Conservation (phyloP, 352 stramenopile genomes). For the Thalassiosira mediterranea region DNA sequence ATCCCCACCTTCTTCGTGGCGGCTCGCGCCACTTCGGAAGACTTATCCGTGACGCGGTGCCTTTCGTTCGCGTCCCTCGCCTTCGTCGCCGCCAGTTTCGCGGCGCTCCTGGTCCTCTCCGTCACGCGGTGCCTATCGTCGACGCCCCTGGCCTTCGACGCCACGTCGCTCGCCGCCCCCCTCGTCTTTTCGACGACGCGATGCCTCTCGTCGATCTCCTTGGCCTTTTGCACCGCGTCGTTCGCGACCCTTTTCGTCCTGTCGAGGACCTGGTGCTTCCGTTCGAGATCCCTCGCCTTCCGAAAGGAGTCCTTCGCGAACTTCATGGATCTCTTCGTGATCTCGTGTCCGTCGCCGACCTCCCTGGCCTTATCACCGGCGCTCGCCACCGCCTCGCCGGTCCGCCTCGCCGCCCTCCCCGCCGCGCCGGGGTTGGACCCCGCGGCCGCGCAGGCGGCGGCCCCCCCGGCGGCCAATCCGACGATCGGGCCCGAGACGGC, state of each 20-base stretch:
- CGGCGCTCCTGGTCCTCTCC: constrained; percentile 38
- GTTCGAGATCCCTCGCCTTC: constrained; percentile 58
- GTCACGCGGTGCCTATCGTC: constrained; percentile 59
- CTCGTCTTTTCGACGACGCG: constrained; percentile 59
- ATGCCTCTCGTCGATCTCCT: constrained; percentile 67
- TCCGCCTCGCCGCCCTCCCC: constrained; percentile 15
- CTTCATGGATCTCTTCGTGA: constrained; percentile 47
- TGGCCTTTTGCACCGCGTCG: constrained; percentile 36
- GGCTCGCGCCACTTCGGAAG: constrained; percentile 16
- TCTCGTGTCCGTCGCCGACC: constrained; percentile 60
- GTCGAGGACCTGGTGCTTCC: constrained; percentile 64
- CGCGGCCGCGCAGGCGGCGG: constrained; percentile 24
- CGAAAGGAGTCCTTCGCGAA: constrained; percentile 28
- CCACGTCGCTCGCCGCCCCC: constrained; percentile 31
- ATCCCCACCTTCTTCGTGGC: constrained; percentile 23
- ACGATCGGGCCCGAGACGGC: constrained; percentile 41
- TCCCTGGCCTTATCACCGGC: constrained; percentile 16
- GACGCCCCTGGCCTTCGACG: constrained; percentile 53
- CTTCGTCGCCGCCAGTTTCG: constrained; percentile 29
- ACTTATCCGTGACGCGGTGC: constrained; percentile 57
- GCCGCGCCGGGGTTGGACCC: constrained; percentile 16
- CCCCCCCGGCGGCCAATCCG: constrained; percentile 24
- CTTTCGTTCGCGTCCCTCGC: constrained; percentile 63
- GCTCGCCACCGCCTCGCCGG: constrained; percentile 25
- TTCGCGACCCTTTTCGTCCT: constrained; percentile 55